A percentile compares a stretch with the other conserved stretches of the same genome.
Conservation (phyloP, 1,284 basidiomycete species). For the Ustilago cynodontis region DNA sequence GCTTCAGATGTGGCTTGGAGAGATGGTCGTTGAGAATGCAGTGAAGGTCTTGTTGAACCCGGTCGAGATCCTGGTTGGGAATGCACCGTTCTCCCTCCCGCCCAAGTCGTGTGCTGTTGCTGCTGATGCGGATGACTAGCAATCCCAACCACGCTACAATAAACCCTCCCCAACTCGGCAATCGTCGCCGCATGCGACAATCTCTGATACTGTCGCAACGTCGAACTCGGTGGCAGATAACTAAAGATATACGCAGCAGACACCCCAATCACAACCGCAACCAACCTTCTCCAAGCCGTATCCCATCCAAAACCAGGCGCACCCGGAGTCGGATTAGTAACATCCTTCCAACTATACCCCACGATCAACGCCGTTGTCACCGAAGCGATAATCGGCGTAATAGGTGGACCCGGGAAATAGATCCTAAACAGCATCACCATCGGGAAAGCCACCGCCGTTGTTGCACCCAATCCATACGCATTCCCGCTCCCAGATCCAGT, state of each 20-base stretch:
- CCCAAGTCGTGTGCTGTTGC: not conserved
- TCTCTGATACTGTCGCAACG: conserved; percentile 70
- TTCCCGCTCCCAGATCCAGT: conserved; percentile 73
- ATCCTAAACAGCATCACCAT: conserved; percentile 74
- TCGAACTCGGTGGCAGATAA: conserved; percentile 70
- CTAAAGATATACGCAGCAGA: conserved; percentile 64
- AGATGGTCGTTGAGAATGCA: conserved; percentile 8
- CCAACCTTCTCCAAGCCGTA: conserved; percentile 72
- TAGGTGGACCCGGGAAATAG: conserved; percentile 80
- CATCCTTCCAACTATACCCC: conserved; percentile 61
- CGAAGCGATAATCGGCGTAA: conserved; percentile 80
- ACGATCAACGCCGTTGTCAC: conserved; percentile 75
- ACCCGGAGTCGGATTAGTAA: conserved; percentile 52
- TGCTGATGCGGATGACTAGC: conserved; percentile 52
- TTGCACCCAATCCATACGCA: conserved; percentile 80
- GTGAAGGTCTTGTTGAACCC: conserved; percentile 9
- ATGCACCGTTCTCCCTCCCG: not conserved
- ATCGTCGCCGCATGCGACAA: conserved; percentile 71
- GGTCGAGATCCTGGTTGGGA: conserved; percentile 12
- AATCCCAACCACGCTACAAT: conserved; percentile 71
- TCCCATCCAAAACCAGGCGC: conserved; percentile 71
- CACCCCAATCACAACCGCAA: conserved; percentile 67
- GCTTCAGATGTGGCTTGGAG: not conserved
- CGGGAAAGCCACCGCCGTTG: conserved; percentile 79
- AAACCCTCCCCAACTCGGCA: conserved; percentile 69